These are phyloP conservation scores for Nicotiana attenuata DNA, from an alignment of 257 asterid genomes.

Conservation along the genomic window DNA sequence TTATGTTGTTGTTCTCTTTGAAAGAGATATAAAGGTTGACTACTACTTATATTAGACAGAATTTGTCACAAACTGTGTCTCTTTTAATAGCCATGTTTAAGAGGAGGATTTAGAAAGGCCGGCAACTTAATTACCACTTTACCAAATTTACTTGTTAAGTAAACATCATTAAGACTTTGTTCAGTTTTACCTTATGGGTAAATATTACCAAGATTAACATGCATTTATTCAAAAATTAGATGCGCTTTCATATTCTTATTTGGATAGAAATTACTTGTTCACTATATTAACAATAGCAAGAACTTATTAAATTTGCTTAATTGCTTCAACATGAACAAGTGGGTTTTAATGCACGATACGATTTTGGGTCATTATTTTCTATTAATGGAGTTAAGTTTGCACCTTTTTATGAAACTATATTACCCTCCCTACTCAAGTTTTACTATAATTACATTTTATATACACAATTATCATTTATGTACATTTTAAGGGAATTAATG, in stretches of 20 bases:
- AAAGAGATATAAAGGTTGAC: constrained; percentile 16
- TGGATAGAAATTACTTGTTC: background rate
- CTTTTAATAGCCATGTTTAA: background rate
- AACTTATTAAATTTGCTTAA: background rate
- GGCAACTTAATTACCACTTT: background rate
- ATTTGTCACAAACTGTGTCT: background rate
- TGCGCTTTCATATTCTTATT: background rate
- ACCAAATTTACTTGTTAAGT: background rate
- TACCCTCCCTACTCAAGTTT: no score
- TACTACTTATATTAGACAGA: background rate
- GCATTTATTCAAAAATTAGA: background rate
- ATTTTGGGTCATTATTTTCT: background rate
- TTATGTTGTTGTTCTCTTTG: background rate
- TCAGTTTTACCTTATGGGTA: background rate
- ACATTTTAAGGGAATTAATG: no score
- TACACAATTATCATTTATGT: no score
- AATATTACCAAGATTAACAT: background rate
- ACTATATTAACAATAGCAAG: background rate
- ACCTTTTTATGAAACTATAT: background rate
- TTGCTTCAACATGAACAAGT: background rate
- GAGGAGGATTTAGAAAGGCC: background rate
- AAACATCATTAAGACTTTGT: background rate
- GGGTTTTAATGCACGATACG: background rate
- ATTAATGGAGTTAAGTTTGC: background rate
- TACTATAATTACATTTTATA: no score